Conservation (phyloP, 257 asterid species). For the Solanum paucissectum region DNA sequence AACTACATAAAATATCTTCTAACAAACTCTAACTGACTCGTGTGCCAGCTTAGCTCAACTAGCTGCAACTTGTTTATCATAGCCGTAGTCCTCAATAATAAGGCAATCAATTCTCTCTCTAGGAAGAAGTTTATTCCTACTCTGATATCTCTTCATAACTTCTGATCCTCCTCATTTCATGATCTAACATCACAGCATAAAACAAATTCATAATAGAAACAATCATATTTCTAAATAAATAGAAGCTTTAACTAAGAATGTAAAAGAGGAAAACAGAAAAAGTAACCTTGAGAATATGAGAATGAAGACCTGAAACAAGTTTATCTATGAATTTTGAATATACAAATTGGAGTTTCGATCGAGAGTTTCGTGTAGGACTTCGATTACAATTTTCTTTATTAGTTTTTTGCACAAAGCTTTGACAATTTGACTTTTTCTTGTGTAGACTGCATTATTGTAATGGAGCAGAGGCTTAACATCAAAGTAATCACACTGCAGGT, state of each 20-base stretch:
- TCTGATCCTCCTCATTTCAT: constrained; percentile 73
- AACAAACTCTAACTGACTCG: too few species aligned
- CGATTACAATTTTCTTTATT: neutral
- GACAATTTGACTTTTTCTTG: too few species aligned
- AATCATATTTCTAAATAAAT: neutral
- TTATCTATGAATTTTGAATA: constrained; percentile 61
- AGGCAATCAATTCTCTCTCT: constrained; percentile 75
- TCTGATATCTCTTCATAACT: constrained; percentile 70
- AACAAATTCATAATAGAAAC: neutral
- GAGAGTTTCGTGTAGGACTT: constrained; percentile 49
- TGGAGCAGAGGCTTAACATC: too few species aligned
- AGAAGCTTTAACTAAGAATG: neutral
- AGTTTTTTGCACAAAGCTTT: too few species aligned
- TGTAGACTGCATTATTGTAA: too few species aligned
- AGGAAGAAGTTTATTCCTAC: constrained; percentile 82
- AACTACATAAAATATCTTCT: too few species aligned
- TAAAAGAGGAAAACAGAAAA: neutral
- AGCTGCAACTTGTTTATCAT: too few species aligned
- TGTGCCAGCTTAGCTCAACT: too few species aligned
- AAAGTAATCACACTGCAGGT: too few species aligned
- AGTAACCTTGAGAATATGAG: constrained; percentile 49
- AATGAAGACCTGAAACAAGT: constrained; percentile 57
- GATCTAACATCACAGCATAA: constrained; percentile 22
- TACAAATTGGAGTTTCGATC: constrained; percentile 67
- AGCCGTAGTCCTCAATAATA: neutral